These are phyloP conservation scores for Pulveroboletus frians DNA, from an alignment of 768 basidiomycete genomes.

Conservation along the genomic window DNA sequence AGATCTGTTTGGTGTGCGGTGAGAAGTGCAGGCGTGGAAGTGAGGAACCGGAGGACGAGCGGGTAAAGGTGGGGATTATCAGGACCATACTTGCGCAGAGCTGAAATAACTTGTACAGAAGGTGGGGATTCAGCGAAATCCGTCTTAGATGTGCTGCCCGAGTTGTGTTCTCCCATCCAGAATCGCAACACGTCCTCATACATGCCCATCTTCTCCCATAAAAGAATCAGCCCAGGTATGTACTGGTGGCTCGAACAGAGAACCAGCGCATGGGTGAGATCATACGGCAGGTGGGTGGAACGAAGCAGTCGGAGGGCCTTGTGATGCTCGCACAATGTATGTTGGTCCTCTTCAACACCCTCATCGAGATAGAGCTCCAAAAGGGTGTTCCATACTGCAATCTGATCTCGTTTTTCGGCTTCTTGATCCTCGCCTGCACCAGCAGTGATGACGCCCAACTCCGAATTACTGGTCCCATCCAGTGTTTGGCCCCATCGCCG, in stretches of 20 bases:
- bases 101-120: conserved; percentile 53
- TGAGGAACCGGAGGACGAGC: conserved; percentile 84
- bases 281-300: conserved; percentile 64
- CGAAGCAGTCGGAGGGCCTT: conserved; percentile 74
- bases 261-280: conserved; percentile 89
- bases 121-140: conserved; percentile 31
- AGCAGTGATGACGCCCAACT: conserved; percentile 9
- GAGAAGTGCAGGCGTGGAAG: conserved; percentile 71
- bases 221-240: conserved; percentile 76
- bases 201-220: conserved; percentile 96
- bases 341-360: conserved; percentile 21
- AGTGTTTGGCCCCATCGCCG: conserved; percentile 77
- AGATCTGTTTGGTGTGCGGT: conserved; percentile 68
- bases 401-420: conserved; percentile 61
- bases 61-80: conserved; percentile 74
- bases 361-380: conserved; percentile 84
- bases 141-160: neutral
- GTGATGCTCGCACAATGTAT: conserved; percentile 17
- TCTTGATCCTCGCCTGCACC: conserved; percentile 38
- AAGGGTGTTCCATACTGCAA: conserved; percentile 92
- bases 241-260: conserved; percentile 83
- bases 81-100: conserved; percentile 71
- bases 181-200: conserved; percentile 92
- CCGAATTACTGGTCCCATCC: conserved; percentile 29
- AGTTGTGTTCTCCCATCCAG: conserved; percentile 72